A percentile compares a stretch with the other conserved stretches of the same genome.
phyloP scores from a whole-genome alignment of 2,329 filamentous ascomycete species.

The Ambrosiella xylebori region DNA sequence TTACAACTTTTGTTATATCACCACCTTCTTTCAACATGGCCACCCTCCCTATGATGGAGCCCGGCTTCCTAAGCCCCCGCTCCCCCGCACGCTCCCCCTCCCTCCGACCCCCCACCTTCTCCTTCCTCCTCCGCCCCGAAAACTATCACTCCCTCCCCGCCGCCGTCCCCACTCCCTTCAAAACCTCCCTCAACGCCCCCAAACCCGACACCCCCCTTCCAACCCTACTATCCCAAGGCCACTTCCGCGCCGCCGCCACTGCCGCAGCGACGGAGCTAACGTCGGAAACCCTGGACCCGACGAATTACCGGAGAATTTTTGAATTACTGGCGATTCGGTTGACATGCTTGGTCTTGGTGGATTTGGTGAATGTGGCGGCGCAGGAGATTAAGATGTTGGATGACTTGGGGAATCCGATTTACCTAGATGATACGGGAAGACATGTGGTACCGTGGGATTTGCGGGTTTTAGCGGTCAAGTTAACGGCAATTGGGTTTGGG shows the following conservation, averaged over 20 bases:
- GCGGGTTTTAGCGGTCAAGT: slow-evolving; percentile 61
- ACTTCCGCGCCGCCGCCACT: slow-evolving; percentile 66
- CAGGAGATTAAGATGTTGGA: slow-evolving; percentile 49
- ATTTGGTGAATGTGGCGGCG: slow-evolving; percentile 49
- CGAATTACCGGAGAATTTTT: slow-evolving; percentile 52
- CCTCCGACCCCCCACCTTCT: slow-evolving; percentile 46
- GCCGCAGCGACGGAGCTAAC: slow-evolving; percentile 45
- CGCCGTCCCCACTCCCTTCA: slow-evolving; percentile 46
- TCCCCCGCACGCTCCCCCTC: slow-evolving; percentile 13
- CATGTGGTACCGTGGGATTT: slow-evolving; percentile 78
- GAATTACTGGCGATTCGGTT: slow-evolving; percentile 64
- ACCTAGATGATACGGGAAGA: slow-evolving; percentile 34
- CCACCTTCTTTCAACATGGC: slow-evolving; percentile 13
- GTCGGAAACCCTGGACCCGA: slow-evolving; percentile 31
- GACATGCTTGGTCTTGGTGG: slow-evolving; percentile 64
- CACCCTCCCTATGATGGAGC: slow-evolving; percentile 11
- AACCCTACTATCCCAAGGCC: slow-evolving; percentile 50
- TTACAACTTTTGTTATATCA: neutral
- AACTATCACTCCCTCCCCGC: slow-evolving; percentile 68
- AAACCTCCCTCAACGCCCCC: slow-evolving; percentile 48
- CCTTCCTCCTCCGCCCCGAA: slow-evolving; percentile 60
- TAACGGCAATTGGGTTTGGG: slow-evolving; percentile 73
- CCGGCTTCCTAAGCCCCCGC: slow-evolving; percentile 9
- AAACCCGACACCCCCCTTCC: slow-evolving; percentile 45
- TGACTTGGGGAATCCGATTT: slow-evolving; percentile 38